Percentiles rank a stretch among this genome's conserved stretches.
Conservation (phyloP, 2,329 filamentous ascomycete genomes). For the Rhynchosporium graminicola region DNA sequence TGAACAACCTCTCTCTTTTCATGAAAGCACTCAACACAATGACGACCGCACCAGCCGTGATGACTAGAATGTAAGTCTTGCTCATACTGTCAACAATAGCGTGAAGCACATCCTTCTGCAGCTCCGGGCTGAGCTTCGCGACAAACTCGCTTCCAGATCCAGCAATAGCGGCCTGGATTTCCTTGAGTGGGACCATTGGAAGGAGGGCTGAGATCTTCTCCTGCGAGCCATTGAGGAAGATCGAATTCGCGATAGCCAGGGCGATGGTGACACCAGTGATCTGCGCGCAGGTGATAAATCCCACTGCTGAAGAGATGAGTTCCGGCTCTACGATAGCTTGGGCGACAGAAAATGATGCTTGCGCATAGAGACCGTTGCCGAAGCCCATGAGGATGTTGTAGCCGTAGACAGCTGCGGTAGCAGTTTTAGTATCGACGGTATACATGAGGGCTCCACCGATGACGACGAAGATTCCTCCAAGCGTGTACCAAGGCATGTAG, state of each 20-base stretch:
- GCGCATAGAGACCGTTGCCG: slow-evolving; percentile 43
- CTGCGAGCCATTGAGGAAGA: slow-evolving; percentile 43
- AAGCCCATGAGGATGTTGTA: slow-evolving; percentile 45
- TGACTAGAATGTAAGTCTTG: slow-evolving; percentile 41
- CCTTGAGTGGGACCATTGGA: slow-evolving; percentile 31
- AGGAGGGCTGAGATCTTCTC: slow-evolving; percentile 37
- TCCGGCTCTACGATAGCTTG: slow-evolving; percentile 41
- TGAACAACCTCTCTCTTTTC: slow-evolving; percentile 36
- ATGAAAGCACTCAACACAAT: slow-evolving; percentile 40
- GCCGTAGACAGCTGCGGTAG: slow-evolving; percentile 39
- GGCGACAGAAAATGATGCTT: slow-evolving; percentile 44
- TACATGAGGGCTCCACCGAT: slow-evolving; percentile 40
- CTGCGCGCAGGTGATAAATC: slow-evolving; percentile 45
- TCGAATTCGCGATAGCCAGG: slow-evolving; percentile 43
- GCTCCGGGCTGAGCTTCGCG: slow-evolving; percentile 21
- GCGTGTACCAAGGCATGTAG: slow-evolving; percentile 45
- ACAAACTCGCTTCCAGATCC: slow-evolving; percentile 35
- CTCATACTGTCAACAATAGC: slow-evolving; percentile 42
- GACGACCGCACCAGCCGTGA: slow-evolving; percentile 40
- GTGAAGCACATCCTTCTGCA: slow-evolving; percentile 33
- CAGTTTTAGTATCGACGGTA: slow-evolving; percentile 38
- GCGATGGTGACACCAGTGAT: slow-evolving; percentile 43
- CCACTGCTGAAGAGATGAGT: slow-evolving; percentile 41
- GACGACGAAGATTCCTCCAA: slow-evolving; percentile 41
- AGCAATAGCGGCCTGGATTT: slow-evolving; percentile 39